These are phyloP conservation scores for Fusarium nematophilum DNA, from an alignment of 2,329 filamentous ascomycete genomes.

Conservation along the genomic window DNA sequence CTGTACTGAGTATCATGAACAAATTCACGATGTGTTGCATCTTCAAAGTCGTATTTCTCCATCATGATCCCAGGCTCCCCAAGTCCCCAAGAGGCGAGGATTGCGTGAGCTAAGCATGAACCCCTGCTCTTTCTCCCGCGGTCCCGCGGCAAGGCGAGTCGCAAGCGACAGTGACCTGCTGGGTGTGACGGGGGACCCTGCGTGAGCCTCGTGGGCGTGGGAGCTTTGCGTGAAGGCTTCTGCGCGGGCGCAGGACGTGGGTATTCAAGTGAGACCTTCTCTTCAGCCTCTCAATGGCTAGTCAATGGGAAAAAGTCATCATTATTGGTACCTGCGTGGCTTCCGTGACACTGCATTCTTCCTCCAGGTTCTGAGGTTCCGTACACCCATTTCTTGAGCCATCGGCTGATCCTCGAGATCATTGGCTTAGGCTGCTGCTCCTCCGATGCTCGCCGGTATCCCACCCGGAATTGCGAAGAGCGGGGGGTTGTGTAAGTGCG, in stretches of 20 bases:
- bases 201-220: slow-evolving; percentile 39
- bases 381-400: slow-evolving; percentile 1
- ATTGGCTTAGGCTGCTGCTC: slow-evolving; percentile 16
- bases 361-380: slow-evolving; percentile 12
- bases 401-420: slow-evolving; percentile 10
- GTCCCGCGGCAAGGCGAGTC: slow-evolving; percentile 24
- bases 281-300: slow-evolving; percentile 3
- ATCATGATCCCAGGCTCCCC: slow-evolving; percentile 10
- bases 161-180: slow-evolving; percentile 34
- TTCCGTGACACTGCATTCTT: slow-evolving; percentile 38
- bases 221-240: slow-evolving; percentile 22
- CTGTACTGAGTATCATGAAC: slow-evolving; percentile 24
- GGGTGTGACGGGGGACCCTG: slow-evolving; percentile 37
- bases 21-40: slow-evolving; percentile 27
- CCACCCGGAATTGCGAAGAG: slow-evolving; percentile 8
- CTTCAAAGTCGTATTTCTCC: slow-evolving; percentile 16
- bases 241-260: slow-evolving; percentile 22
- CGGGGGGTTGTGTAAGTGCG: slow-evolving; percentile 10
- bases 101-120: slow-evolving; percentile 31
- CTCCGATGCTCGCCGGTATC: slow-evolving; percentile 26
- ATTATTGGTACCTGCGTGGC: slow-evolving; percentile 42
- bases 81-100: slow-evolving; percentile 20
- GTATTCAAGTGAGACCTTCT: slow-evolving; percentile 23
- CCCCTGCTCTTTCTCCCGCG: slow-evolving; percentile 35
- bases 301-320: slow-evolving; percentile 13